These are phyloP conservation scores for Populus simonii DNA, from an alignment of 345 rosid species.

Conservation along the genomic window DNA sequence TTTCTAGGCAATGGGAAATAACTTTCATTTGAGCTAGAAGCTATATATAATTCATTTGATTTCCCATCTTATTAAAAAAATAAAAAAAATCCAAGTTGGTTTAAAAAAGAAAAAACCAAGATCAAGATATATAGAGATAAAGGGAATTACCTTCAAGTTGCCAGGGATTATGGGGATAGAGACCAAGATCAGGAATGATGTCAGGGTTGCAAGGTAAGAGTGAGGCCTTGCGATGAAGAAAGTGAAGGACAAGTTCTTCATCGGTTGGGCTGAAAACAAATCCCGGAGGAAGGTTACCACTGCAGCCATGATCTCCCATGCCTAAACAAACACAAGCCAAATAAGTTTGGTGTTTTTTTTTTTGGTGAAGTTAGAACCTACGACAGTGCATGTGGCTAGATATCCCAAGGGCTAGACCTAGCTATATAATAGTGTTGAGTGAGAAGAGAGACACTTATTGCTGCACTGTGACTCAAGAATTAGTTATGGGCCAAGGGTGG, in stretches of 20 bases:
- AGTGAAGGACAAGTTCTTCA: conserved; percentile 50
- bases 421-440: background rate
- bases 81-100: background rate
- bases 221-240: conserved; percentile 34
- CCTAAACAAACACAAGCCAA: background rate
- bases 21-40: background rate
- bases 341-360: background rate
- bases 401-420: background rate
- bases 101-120: background rate
- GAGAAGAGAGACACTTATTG: background rate
- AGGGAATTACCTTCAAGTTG: conserved; percentile 32
- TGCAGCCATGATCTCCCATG: conserved; percentile 10
- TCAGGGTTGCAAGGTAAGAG: conserved; percentile 19
- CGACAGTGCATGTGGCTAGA: background rate
- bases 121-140: background rate
- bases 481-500: background rate
- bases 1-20: background rate
- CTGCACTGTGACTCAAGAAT: background rate
- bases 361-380: background rate
- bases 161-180: conserved; percentile 37
- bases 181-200: conserved; percentile 32
- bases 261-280: conserved; percentile 44
- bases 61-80: background rate
- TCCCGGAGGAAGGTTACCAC: conserved; percentile 45
- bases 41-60: background rate